These are phyloP conservation scores for Cucurbita moschata DNA, from an alignment of 306 rosid species.

Conservation along the genomic window DNA sequence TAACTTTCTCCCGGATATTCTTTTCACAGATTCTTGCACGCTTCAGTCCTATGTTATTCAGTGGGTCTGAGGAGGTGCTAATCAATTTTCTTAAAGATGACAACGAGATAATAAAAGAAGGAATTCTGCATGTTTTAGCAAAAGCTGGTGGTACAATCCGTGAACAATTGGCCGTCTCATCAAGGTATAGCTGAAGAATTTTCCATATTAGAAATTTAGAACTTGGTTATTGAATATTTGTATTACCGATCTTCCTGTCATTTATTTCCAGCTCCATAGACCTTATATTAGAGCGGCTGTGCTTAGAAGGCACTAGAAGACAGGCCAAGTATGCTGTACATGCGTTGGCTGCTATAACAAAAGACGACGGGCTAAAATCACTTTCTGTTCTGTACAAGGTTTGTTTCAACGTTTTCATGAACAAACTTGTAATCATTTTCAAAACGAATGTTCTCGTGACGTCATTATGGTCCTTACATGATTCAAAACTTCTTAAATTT, in stretches of 20 bases:
- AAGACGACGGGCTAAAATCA: constrained; percentile 86
- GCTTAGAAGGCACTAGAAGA: constrained; percentile 86
- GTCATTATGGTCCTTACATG: not conserved
- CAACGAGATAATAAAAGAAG: constrained; percentile 70
- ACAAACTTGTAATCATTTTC: constrained; percentile 5
- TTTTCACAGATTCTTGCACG: constrained; percentile 70
- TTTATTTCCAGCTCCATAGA: constrained; percentile 67
- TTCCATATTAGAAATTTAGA: constrained; percentile 5
- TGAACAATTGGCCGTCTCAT: constrained; percentile 58
- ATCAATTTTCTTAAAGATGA: constrained; percentile 68
- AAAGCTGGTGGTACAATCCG: constrained; percentile 93
- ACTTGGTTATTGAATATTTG: constrained; percentile 2
- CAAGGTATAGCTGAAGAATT: constrained; percentile 41
- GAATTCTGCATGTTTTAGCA: constrained; percentile 61
- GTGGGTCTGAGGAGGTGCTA: constrained; percentile 70
- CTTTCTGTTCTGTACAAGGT: constrained; percentile 98
- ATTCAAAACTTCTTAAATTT: constrained; percentile 18
- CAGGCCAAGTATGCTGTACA: constrained; percentile 96
- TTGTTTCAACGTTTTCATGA: constrained; percentile 19
- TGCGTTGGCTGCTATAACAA: constrained; percentile 90
- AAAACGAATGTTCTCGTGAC: not conserved
- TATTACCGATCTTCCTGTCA: constrained; percentile 15
- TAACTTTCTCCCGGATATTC: not conserved
- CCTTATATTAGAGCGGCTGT: constrained; percentile 70
- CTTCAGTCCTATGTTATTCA: constrained; percentile 65